Evolutionary conservation across 768 basidiomycete genomes (phyloP), one percentile per base, ranked within the genome.

Genomic region (Boletus bicolor): DNA sequence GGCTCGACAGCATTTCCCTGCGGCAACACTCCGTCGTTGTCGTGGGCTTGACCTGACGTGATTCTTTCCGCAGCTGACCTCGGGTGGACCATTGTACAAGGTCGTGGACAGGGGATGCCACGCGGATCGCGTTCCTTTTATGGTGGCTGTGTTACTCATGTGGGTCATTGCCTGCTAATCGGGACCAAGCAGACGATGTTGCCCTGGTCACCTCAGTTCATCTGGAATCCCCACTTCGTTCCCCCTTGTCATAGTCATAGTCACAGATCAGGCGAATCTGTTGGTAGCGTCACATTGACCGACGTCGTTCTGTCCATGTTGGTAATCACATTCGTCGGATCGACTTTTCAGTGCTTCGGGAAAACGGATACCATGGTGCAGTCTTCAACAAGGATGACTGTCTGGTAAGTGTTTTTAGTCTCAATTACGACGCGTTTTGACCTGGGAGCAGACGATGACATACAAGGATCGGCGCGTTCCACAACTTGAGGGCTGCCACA

Each of bases 41-140:
- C 14, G 46, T 44, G 12, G 12, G 28, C 26, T 49, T 21, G 52
- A 9, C 42, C 37, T 19, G 26, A n/a, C 19, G 21, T 12, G 17
- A 43, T 19, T 5, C 43, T 14, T 12, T 30, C 12, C 36, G 26
- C 12, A 38, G 43, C 7, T 41, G 48, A 58, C 47, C 28, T 45
- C 19, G 28, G 36, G 41, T 42, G 61, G 7, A 30, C 45, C 61
- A 54, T 54, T 19, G 49, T 51, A 37, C 38, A 49, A 32, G 56
- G 49, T 58, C n/a, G 26, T 49, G 71, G 56, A 69, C 69, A 70
- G 51, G 17, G 77, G 77, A 52, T 70, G 68, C 17, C 61, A 57
- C 50, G 60, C 60, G 44, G 44, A 43, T 34, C 35, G 11, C 47
- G 53, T 62, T 35, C 53, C 42, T 54, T 50, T 52, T 58, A 52